Evolutionary conservation across 768 basidiomycete species (phyloP), one percentile per base, ranked within the genome.

Genomic region (Hemileccinum impolitum): DNA sequence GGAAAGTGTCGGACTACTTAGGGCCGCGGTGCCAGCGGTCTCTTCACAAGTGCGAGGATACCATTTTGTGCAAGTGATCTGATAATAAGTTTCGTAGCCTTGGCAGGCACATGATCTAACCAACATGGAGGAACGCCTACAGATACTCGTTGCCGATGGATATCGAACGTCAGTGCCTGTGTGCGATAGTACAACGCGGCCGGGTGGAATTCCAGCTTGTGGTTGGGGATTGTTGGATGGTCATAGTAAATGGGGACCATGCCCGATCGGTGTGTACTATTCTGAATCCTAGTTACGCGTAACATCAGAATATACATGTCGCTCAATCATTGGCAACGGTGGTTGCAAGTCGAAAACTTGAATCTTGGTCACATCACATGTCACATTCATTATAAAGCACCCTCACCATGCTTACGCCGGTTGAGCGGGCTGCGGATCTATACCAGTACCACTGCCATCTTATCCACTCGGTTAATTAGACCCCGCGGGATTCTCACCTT

Each of bases 191-290:
- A 26, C 34, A 26, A 13, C 21, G 14, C 45, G 21, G 15, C 12
- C 50, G 26, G 51, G 35, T 6, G 47, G 43, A 11, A 45, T 36
- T 44, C 28, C 44, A 21, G 47, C 48, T 42, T 7, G 23, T 30
- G 87, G 85, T 18, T 90, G 88, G 86, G 71, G 70, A 43, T 47
- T 72, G 36, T 66, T 83, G 12, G 68, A 73, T 25, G 62, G 62
- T 18, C 65, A 54, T 15, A 68, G 67, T 14, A 64, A 65, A 32
- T 89, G 88, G 88, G 74, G 69, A 53, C 74, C 82, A 3, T 83
- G 79, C 59, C 87, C 88, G 6, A 83, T 90, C 39, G 88, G 88
- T 9, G 72, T 86, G 43, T 77, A 71, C 51, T 55, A 41, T 48
- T 26, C 31, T 13, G 28, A 51, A 38, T 23, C 39, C 19, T 45